These are phyloP conservation scores for Linnemannia hyalina DNA, from an alignment of 192 early-diverging fungal species.

Conservation along the genomic window DNA sequence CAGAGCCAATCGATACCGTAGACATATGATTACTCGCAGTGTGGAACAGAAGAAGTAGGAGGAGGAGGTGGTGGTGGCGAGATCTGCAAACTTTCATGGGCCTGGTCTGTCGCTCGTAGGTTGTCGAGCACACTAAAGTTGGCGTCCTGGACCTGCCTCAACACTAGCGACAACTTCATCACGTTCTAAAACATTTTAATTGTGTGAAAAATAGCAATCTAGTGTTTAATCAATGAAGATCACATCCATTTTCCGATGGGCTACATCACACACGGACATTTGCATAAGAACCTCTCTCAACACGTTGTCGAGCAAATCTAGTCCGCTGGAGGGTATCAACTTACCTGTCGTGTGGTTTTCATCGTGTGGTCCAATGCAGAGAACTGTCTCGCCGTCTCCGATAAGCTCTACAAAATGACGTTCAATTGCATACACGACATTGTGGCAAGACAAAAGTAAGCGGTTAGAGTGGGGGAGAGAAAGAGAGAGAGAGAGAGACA, in stretches of 20 bases:
- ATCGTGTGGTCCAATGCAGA: constrained; percentile 30
- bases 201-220: neutral
- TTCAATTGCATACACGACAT: neutral
- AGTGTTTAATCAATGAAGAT: neutral
- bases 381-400: constrained; percentile 46
- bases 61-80: constrained; percentile 2
- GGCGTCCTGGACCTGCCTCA: constrained; percentile 44
- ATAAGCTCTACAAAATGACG: constrained; percentile 19
- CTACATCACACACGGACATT: neutral
- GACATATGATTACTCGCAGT: neutral
- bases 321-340: neutral
- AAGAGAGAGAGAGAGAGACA: neutral
- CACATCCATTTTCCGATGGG: neutral
- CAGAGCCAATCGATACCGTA: neutral
- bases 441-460: neutral
- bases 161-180: constrained; percentile 13
- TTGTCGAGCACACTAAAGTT: constrained; percentile 47
- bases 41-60: neutral
- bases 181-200: constrained; percentile 22
- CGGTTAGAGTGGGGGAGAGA: neutral
- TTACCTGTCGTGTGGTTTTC: constrained; percentile 43
- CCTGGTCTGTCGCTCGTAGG: constrained; percentile 41
- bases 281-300: neutral
- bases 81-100: constrained; percentile 28
- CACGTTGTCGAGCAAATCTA: neutral